These are phyloP conservation scores for Hirsutella rhossiliensis DNA, from an alignment of 2,329 filamentous ascomycete species.

Conservation along the genomic window DNA sequence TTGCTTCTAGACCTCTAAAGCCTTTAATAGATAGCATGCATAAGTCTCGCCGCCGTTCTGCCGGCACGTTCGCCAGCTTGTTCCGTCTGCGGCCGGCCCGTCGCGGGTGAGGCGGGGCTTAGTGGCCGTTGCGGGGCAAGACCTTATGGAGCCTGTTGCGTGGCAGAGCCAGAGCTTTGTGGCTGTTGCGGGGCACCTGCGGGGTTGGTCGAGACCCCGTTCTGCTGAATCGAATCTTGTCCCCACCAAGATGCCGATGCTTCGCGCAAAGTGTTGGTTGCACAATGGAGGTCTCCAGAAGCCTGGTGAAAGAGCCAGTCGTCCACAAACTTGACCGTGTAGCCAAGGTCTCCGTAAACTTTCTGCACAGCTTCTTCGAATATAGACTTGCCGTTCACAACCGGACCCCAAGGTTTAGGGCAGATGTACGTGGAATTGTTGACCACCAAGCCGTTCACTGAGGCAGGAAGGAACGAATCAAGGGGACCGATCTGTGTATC, in stretches of 20 bases:
- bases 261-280: slow-evolving; percentile 8
- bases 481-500: no score
- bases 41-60: no score
- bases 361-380: slow-evolving; percentile 7
- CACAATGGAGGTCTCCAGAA: slow-evolving; percentile 15
- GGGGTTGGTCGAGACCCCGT: no score
- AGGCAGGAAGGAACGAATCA: no score
- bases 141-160: no score
- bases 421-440: slow-evolving; percentile 4
- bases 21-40: no score
- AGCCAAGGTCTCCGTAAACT: slow-evolving; percentile 9
- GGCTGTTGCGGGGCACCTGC: no score
- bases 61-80: no score
- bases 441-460: slow-evolving; percentile 11
- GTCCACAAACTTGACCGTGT: slow-evolving; percentile 13
- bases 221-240: not conserved
- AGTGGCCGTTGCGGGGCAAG: no score
- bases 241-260: slow-evolving; percentile 7
- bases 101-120: no score
- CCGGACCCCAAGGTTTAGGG: slow-evolving; percentile 13
- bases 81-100: no score
- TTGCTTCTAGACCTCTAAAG: no score
- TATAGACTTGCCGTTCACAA: slow-evolving; percentile 13
- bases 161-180: not conserved
- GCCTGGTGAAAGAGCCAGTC: slow-evolving; percentile 11